Conservation (phyloP, 352 stramenopile species). For the Phytophthora colocasiae region DNA sequence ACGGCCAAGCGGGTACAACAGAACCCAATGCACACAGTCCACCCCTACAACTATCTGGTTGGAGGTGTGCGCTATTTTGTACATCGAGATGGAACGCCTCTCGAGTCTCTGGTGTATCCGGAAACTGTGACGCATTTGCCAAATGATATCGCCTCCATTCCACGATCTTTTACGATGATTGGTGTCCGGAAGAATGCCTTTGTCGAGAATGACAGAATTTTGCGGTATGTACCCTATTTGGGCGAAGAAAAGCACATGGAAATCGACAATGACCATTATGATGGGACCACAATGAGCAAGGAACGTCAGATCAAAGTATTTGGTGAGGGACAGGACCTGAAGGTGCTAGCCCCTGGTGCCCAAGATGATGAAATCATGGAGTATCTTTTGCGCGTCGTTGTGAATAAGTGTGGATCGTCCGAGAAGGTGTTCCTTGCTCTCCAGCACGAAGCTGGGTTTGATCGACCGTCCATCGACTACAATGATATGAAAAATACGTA, state of each 20-base stretch:
- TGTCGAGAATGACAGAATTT: constrained; percentile 83
- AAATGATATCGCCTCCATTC: constrained; percentile 52
- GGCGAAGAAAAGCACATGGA: constrained; percentile 68
- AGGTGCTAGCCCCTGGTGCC: constrained; percentile 39
- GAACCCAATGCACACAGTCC: constrained; percentile 7
- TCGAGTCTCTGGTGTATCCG: constrained; percentile 40
- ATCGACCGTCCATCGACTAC: constrained; percentile 54
- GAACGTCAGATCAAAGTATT: constrained; percentile 49
- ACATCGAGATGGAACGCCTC: constrained; percentile 13
- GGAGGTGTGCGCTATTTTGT: constrained; percentile 52
- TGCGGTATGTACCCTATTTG: constrained; percentile 92
- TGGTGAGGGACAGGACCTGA: constrained; percentile 48
- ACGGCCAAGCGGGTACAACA: constrained; percentile 36
- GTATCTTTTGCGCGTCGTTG: constrained; percentile 62
- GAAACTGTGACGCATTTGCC: constrained; percentile 65
- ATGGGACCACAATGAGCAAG: constrained; percentile 69
- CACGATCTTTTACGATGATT: constrained; percentile 70
- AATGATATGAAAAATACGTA: constrained; percentile 52
- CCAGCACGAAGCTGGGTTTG: constrained; percentile 37
- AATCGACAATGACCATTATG: constrained; percentile 71
- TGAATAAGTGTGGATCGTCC: constrained; percentile 49
- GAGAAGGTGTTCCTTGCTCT: constrained; percentile 62
- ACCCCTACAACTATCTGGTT: constrained; percentile 46
- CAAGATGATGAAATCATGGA: constrained; percentile 70
- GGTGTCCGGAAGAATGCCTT: constrained; percentile 76